These are phyloP conservation scores for Phialophora expanda DNA, from an alignment of 2,329 filamentous ascomycete genomes.

Conservation along the genomic window DNA sequence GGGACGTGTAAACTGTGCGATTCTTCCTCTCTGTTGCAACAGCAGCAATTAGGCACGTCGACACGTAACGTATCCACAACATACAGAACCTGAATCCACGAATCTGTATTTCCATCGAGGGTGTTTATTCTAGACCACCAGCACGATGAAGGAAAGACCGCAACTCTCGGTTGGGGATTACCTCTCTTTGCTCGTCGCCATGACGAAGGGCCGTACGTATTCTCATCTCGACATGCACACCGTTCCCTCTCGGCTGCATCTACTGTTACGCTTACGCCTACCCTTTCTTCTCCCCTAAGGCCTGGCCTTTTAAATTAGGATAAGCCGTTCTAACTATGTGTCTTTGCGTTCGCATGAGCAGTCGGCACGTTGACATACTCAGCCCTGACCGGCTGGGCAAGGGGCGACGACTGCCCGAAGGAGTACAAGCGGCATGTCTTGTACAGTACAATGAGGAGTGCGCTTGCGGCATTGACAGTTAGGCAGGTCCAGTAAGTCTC, in stretches of 20 bases:
- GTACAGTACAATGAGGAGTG: slow-evolving; percentile 18
- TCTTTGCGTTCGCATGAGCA: not conserved
- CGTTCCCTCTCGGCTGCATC: not conserved
- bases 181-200: slow-evolving; percentile 2
- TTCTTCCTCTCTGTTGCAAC: not conserved
- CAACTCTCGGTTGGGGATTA: slow-evolving; percentile 11
- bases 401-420: slow-evolving; percentile 21
- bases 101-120: not conserved
- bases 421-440: slow-evolving; percentile 26
- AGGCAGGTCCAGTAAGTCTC: slow-evolving; percentile 17
- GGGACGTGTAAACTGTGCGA: not conserved
- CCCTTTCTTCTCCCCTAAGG: not conserved
- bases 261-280: not conserved
- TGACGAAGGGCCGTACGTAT: slow-evolving; percentile 9
- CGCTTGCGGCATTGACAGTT: slow-evolving; percentile 16
- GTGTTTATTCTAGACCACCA: not conserved
- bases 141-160: slow-evolving; percentile 15
- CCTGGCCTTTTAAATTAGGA: not conserved
- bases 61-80: too few species aligned
- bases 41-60: too few species aligned
- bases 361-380: slow-evolving; percentile 21
- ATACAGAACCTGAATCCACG: not conserved
- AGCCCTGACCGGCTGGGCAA: slow-evolving; percentile 24
- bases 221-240: not conserved
- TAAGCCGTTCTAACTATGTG: not conserved